Evolutionary conservation across 495 filamentous ascomycete genomes (phyloP), one percentile per base, ranked within the genome.

Genomic region (Podospora comata): DNA sequence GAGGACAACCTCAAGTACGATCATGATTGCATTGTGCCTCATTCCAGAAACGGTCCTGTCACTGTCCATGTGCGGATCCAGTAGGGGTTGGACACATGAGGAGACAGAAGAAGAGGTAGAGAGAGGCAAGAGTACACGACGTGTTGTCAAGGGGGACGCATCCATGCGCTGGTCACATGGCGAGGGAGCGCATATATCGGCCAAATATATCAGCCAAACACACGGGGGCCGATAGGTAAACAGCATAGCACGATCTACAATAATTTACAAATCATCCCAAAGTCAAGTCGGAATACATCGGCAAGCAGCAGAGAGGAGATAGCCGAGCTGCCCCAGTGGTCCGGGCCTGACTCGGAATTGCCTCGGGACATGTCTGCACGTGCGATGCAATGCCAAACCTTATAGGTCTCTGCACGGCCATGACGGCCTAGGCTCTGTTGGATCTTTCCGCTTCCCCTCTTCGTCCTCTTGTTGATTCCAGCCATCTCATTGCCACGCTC

Each of bases 11-110:
- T 76, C 19, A 69, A 60, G 18, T 76, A 76, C 39, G 70, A 75
- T 18, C 74, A 78, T 55, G 76, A 78, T 65, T 23, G 71, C 55
- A 60, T 78, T 60, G 70, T 73, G 6, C 63, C 68, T 4, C 67
- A 75, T 65, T 62, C 64, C 3, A 75, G 69, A 63, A 68, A 70
- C 48, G 70, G 67, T 9, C 62, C 68, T 4, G 63, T 67, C 18
- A 62, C 65, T 11, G 65, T 64, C 4, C 54, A 53, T 15, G 20
- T 71, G 1, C 60, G 57, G 55, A 68, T 71, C 64, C 55, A 61
- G 32, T 62, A 64, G 1, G n/a, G 13, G 54, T 18, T 18, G 54
- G 54, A 18, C 34, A 39, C 34, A 5, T 23, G 34, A 57, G 54
- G 5, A 16, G 54, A 18, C 54, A 57, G 20, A 13, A 23, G 54